phyloP scores from a whole-genome alignment of 2,329 filamentous ascomycete species.

The Mollisia scopiformis region DNA sequence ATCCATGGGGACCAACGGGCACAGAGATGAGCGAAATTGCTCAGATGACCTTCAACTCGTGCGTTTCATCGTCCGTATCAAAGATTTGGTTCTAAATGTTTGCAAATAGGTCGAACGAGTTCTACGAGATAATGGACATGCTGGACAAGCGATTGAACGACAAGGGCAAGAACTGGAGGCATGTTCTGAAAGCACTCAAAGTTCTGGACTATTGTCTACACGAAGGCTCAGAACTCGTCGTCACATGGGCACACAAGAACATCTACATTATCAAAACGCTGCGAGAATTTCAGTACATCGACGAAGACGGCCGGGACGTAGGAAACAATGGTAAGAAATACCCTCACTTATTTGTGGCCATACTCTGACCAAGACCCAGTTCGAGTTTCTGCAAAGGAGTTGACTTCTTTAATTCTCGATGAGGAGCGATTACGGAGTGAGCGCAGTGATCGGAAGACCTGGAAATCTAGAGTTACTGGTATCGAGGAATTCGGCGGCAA shows the following conservation, averaged over 20 bases:
- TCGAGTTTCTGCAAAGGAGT: constrained; percentile 91
- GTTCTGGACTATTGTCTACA: constrained; percentile 98
- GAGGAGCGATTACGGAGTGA: constrained; percentile 91
- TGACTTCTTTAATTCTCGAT: constrained; percentile 88
- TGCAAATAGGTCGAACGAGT: constrained; percentile 74
- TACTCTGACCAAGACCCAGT: constrained; percentile 59
- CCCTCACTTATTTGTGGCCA: background rate
- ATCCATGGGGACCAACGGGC: constrained; percentile 96
- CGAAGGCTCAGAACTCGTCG: constrained; percentile 93
- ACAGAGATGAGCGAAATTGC: constrained; percentile 99
- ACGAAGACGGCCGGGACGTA: constrained; percentile 93
- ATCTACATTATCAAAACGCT: constrained; percentile 99
- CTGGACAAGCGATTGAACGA: constrained; percentile 97
- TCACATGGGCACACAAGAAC: constrained; percentile 97
- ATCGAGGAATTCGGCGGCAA: constrained; percentile 74
- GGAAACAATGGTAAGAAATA: constrained; percentile 82
- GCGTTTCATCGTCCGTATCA: constrained; percentile 42
- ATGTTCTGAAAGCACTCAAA: constrained; percentile 96
- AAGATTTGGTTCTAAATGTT: constrained; percentile 10
- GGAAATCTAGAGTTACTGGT: constrained; percentile 95
- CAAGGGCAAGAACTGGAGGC: constrained; percentile 99
- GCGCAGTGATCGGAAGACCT: constrained; percentile 86
- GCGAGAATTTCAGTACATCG: constrained; percentile 94
- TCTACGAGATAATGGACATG: constrained; percentile 99
- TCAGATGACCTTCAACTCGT: constrained; percentile 97